Evolutionary conservation across 352 stramenopile species (phyloP).

Genomic region (Globisporangium paddicum): DNA sequence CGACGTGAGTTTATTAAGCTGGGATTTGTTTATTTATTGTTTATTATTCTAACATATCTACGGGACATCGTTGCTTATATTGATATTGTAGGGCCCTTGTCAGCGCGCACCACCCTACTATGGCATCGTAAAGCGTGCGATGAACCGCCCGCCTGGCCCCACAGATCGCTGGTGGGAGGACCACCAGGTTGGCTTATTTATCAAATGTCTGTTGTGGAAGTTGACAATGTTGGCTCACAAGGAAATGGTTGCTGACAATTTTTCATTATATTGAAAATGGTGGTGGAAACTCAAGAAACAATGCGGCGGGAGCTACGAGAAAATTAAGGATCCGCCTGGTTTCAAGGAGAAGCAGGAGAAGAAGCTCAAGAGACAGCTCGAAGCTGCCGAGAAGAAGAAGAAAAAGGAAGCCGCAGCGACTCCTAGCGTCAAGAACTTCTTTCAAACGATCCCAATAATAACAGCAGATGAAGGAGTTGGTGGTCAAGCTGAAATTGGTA

Average conservation of each 20-base stretch:
- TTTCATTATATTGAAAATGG: neutral
- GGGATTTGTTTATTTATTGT: too few relatives aligned
- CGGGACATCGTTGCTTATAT: neutral
- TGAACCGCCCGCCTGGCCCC: slow-evolving; percentile 79
- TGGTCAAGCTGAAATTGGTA: neutral
- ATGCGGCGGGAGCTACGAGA: slow-evolving; percentile 67
- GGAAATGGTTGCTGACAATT: neutral
- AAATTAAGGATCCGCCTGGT: slow-evolving; percentile 63
- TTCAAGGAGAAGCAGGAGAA: slow-evolving; percentile 45
- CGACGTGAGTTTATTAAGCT: slow-evolving; percentile 56
- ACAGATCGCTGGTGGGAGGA: slow-evolving; percentile 72
- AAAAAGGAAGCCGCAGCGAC: slow-evolving; percentile 35
- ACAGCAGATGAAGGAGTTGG: neutral
- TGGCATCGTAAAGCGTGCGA: slow-evolving; percentile 80
- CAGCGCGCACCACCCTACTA: slow-evolving; percentile 60
- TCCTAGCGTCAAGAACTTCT: slow-evolving; percentile 28
- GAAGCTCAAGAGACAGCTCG: slow-evolving; percentile 26
- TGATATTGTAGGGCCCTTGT: slow-evolving; percentile 49
- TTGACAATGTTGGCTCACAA: neutral
- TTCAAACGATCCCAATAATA: slow-evolving; percentile 2
- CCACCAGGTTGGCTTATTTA: slow-evolving; percentile 28
- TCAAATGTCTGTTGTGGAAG: neutral
- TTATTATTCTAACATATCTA: too few relatives aligned
- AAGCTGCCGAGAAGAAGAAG: slow-evolving; percentile 39
- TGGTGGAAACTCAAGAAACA: slow-evolving; percentile 20